Percentiles rank a stretch among this genome's conserved stretches.
Conservation (phyloP, 2,329 filamentous ascomycete genomes). For the Lithohypha guttulata region DNA sequence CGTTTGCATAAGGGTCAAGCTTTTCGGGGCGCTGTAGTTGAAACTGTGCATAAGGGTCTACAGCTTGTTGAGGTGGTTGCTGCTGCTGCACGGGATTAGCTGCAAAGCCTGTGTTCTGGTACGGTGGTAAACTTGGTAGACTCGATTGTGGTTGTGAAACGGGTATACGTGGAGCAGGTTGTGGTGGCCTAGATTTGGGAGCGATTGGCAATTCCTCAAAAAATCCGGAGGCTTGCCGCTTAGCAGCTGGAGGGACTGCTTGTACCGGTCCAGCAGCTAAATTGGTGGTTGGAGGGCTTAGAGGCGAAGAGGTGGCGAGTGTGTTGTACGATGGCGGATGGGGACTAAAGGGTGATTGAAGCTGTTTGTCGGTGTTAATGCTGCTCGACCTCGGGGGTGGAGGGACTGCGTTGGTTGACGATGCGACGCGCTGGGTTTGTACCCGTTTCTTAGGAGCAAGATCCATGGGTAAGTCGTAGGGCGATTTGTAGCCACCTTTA, state of each 20-base stretch:
- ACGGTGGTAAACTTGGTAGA: constrained; percentile 8
- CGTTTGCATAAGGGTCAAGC: constrained; percentile 26
- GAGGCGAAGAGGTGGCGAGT: constrained; percentile 10
- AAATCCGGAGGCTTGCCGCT: constrained; percentile 41
- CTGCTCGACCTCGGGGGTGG: constrained; percentile 55
- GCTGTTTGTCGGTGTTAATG: constrained; percentile 34
- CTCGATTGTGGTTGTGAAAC: constrained; percentile 24
- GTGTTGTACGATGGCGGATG: constrained; percentile 5
- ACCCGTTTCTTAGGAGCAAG: constrained; percentile 57
- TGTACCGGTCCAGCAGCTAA: constrained; percentile 7
- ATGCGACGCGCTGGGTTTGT: constrained; percentile 29
- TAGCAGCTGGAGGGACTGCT: constrained; percentile 13
- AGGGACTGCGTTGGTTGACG: constrained; percentile 36
- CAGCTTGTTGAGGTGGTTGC: constrained; percentile 20
- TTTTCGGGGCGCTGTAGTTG: constrained; percentile 26
- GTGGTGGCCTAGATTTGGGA: constrained; percentile 49
- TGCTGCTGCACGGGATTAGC: constrained; percentile 12
- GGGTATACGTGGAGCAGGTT: constrained; percentile 26
- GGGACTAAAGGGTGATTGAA: constrained; percentile 29
- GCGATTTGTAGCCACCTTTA: constrained; percentile 85
- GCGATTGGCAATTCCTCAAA: constrained; percentile 66
- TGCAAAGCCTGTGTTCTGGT: background rate
- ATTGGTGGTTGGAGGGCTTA: constrained; percentile 14
- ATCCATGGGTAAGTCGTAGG: constrained; percentile 90
- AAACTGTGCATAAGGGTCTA: constrained; percentile 23